Percentiles rank a stretch among this genome's conserved stretches.
Evolutionary conservation across 345 rosid genomes (phyloP).

Genomic region (Erodium maritimum): DNA sequence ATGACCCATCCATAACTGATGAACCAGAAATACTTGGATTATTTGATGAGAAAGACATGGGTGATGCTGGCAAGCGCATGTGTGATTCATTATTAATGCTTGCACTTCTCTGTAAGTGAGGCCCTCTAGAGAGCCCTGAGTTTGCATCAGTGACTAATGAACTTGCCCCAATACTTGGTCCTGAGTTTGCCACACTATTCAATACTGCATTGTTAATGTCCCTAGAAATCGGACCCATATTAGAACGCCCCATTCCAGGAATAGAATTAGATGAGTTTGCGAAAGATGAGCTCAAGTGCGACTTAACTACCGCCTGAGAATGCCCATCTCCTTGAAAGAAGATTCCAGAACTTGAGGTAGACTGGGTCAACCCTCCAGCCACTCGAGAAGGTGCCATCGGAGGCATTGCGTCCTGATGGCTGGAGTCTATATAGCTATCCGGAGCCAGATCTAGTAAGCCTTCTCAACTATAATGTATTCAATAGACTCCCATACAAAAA

Average conservation of each 20-base stretch:
- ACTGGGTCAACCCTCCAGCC: constrained; percentile 73
- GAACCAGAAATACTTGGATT: constrained; percentile 82
- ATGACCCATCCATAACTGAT: constrained; percentile 76
- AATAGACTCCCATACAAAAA: too few relatives aligned
- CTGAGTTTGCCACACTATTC: constrained; percentile 81
- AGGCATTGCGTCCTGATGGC: constrained; percentile 46
- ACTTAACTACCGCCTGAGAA: constrained; percentile 72
- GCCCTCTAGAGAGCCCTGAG: constrained; percentile 81
- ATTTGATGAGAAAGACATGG: constrained; percentile 84
- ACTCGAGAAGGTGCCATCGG: constrained; percentile 66
- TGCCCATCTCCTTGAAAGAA: constrained; percentile 96
- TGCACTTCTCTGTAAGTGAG: constrained; percentile 85
- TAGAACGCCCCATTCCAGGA: constrained; percentile 63
- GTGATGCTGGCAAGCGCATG: constrained; percentile 92
- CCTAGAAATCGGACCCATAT: constrained; percentile 63
- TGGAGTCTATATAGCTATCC: constrained; percentile 59
- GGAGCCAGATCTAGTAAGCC: constrained; percentile 38
- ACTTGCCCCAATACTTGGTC: constrained; percentile 89
- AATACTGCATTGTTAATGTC: constrained; percentile 67
- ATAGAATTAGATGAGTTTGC: constrained; percentile 68
- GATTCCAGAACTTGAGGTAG: constrained; percentile 89
- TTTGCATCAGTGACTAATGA: constrained; percentile 93
- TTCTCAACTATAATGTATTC: too few relatives aligned
- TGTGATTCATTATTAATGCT: constrained; percentile 88
- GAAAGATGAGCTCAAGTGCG: constrained; percentile 70